Evolutionary conservation across 2,329 filamentous ascomycete species (phyloP).

Genomic region (Monilinia laxa): DNA sequence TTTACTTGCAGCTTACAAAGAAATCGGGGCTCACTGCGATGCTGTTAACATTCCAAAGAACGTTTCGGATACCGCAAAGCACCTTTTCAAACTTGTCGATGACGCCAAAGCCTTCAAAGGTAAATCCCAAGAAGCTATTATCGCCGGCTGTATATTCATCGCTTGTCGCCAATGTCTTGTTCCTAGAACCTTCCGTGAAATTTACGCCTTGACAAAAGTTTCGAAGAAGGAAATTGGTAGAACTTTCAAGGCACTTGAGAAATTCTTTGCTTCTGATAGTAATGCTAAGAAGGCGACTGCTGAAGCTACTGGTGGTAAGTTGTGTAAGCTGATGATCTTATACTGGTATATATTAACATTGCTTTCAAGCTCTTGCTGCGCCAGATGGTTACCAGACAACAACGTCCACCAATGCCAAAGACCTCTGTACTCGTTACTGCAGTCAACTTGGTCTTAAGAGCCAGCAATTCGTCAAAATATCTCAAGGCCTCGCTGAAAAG

Average conservation of each 20-base stretch:
- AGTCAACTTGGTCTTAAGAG: conserved; percentile 73
- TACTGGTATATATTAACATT: conserved; percentile 38
- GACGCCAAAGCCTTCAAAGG: conserved; percentile 93
- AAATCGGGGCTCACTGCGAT: conserved; percentile 86
- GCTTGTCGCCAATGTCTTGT: conserved; percentile 88
- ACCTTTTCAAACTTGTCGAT: conserved; percentile 91
- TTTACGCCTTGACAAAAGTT: conserved; percentile 89
- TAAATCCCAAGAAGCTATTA: conserved; percentile 89
- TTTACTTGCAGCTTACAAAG: conserved; percentile 78
- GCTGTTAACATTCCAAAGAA: conserved; percentile 76
- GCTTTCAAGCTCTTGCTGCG: conserved; percentile 34
- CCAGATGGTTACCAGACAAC: conserved; percentile 68
- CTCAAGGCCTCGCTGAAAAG: conserved; percentile 73
- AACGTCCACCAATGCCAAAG: conserved; percentile 74
- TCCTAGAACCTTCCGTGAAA: conserved; percentile 89
- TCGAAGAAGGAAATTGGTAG: conserved; percentile 96
- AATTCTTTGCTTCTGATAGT: conserved; percentile 76
- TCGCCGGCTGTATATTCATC: conserved; percentile 96
- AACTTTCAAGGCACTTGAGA: conserved; percentile 90
- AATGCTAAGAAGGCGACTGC: conserved; percentile 53
- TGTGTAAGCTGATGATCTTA: conserved; percentile 30
- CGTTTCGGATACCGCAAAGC: conserved; percentile 86
- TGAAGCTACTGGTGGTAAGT: conserved; percentile 56
- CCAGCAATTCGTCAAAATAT: conserved; percentile 75
- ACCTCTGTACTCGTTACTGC: conserved; percentile 88